These are phyloP conservation scores for Sporobolus alterniflorus DNA, from an alignment of 202 grass and related monocot species.

Conservation along the genomic window DNA sequence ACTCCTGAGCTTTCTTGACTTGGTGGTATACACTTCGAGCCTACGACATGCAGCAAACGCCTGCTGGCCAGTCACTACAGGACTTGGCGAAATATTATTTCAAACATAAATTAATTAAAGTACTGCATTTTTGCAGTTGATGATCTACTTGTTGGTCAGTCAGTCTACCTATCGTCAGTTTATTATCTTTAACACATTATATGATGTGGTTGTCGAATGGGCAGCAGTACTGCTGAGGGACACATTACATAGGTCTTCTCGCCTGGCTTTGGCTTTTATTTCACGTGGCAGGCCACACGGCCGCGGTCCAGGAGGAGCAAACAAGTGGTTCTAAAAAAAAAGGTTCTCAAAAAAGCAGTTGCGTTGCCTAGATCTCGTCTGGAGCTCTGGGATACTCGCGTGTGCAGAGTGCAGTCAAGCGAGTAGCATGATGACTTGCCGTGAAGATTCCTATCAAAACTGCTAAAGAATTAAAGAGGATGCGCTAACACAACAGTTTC, in stretches of 20 bases:
- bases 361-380: constrained; percentile 13
- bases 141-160: not conserved
- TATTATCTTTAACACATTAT: not conserved
- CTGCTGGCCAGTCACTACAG: not conserved
- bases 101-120: too few species aligned
- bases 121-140: not conserved
- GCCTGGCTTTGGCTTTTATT: constrained; percentile 23
- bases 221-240: not conserved
- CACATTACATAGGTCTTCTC: constrained; percentile 3
- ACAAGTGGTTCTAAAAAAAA: constrained; percentile 12
- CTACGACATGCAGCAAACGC: not conserved
- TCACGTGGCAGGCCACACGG: constrained; percentile 45
- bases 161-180: not conserved
- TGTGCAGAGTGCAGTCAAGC: not conserved
- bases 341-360: not conserved
- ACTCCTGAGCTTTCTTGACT: constrained; percentile 30
- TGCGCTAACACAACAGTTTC: too few species aligned
- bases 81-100: too few species aligned
- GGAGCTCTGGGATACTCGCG: not conserved
- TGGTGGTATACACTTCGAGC: constrained; percentile 22
- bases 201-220: not conserved
- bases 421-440: not conserved
- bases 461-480: too few species aligned
- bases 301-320: constrained; percentile 6
- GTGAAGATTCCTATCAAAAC: too few species aligned